Evolutionary conservation across 2,329 filamentous ascomycete species (phyloP).

Genomic region (Tympanopsis confertula): DNA sequence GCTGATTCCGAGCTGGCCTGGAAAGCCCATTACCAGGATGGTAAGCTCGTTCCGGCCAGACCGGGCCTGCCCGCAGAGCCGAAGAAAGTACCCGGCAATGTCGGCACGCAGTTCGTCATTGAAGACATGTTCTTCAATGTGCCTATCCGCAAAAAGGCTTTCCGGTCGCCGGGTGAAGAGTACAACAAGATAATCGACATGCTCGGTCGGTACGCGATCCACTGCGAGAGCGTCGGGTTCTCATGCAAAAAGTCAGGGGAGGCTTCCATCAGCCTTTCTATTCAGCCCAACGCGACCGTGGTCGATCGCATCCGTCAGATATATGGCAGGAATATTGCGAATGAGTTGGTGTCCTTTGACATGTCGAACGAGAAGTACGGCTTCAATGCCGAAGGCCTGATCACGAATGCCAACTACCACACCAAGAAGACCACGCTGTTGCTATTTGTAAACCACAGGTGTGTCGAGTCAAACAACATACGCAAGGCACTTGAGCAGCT

Average conservation of each 20-base stretch:
- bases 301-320: constrained; percentile 83
- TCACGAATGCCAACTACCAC: constrained; percentile 89
- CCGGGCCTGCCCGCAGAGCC: constrained; percentile 79
- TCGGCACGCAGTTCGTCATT: constrained; percentile 88
- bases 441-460: constrained; percentile 91
- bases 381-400: constrained; percentile 69
- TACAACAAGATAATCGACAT: constrained; percentile 97
- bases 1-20: constrained; percentile 82
- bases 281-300: constrained; percentile 60
- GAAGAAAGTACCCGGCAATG: constrained; percentile 77
- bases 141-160: constrained; percentile 75
- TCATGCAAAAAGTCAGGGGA: constrained; percentile 96
- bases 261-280: constrained; percentile 68
- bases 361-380: constrained; percentile 67
- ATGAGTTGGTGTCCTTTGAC: constrained; percentile 71
- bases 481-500: constrained; percentile 87
- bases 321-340: constrained; percentile 72
- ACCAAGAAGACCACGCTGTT: constrained; percentile 80
- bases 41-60: constrained; percentile 70
- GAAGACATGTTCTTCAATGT: constrained; percentile 97
- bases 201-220: constrained; percentile 83
- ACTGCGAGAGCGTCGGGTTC: constrained; percentile 83
- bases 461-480: constrained; percentile 78
- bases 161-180: constrained; percentile 83
- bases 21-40: constrained; percentile 78